A percentile compares a stretch with the other conserved stretches of the same genome.
Evolutionary conservation across 2,329 filamentous ascomycete genomes (phyloP).

Genomic region (Seiridium unicorne): DNA sequence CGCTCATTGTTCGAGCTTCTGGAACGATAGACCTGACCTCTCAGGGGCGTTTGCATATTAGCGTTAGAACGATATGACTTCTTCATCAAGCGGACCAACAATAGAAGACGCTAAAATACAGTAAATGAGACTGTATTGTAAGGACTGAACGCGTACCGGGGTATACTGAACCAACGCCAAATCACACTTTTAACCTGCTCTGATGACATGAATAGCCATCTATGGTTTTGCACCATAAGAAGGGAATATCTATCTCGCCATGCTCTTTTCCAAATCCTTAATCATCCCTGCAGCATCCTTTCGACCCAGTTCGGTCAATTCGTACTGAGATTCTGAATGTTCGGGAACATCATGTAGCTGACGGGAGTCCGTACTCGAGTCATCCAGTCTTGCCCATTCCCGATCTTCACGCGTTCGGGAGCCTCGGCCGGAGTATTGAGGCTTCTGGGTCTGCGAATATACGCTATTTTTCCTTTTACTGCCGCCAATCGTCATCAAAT

Average conservation of each 20-base stretch:
- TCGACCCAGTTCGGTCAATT: background rate
- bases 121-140: background rate
- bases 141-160: background rate
- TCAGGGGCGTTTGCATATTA: conserved; percentile 24
- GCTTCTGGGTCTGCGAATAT: background rate
- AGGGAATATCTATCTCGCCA: background rate
- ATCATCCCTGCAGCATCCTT: background rate
- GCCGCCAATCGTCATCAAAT: background rate
- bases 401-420: background rate
- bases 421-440: background rate
- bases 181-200: background rate
- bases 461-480: background rate
- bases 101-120: background rate
- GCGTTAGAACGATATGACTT: background rate
- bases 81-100: background rate
- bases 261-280: background rate
- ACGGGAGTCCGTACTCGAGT: background rate
- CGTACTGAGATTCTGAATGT: background rate
- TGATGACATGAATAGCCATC: background rate
- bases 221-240: background rate
- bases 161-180: background rate
- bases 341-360: background rate
- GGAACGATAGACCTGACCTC: conserved; percentile 39
- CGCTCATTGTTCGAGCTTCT: conserved; percentile 45
- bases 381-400: background rate